Base-by-base conservation (phyloP, 2,329 filamentous ascomycete genomes). In the Talaromyces sp. region DNA sequence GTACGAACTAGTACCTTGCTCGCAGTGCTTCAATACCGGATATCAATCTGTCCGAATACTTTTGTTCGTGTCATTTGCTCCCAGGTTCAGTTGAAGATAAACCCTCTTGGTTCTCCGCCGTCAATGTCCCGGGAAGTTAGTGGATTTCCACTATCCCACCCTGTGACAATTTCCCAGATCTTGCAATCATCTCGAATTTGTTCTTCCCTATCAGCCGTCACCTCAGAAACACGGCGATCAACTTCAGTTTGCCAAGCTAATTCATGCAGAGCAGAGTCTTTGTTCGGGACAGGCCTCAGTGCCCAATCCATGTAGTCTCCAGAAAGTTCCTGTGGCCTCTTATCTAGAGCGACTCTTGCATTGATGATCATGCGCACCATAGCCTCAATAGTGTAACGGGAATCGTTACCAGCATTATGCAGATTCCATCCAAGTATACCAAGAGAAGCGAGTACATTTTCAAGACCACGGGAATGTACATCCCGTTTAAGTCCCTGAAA, bases 361-460 rank as follows among this genome's bases (percentile, higher is more conserved):
- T 70, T 69, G 25, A 87, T 77, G 43, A 82, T 83, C 66, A 92
- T 84, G 5, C 80, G 86, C 7, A 97, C 75, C 82, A 95, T 85
- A 8, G 87, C 89, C 67, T 89, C 87, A 68, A 96, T 78, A 0
- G 92, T 94, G 74, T 90, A 95, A 1, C 88, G 85, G 0, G 93
- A 92, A 73, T 97, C 93, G 69, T 97, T 97, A 1, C 93, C 86
- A 0, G 89, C 93, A 72, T 96, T 96, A 77, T 97, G 93, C n/a
- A 94, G 81, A 70, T 90, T 83, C 76, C 81, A 85, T 49, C 82
- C 85, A 0, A 78, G 71, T 9, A 96, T 85, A 2, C 84, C 85
- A 33, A 97, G 80, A 6, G 89, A 83, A 6, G 77, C 72, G 27
- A 97, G 84, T 15, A 96, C 82, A 6, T 70, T 79, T 0, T 79